Evolutionary conservation across 257 asterid genomes (phyloP).

Genomic region (Salvia splendens): DNA sequence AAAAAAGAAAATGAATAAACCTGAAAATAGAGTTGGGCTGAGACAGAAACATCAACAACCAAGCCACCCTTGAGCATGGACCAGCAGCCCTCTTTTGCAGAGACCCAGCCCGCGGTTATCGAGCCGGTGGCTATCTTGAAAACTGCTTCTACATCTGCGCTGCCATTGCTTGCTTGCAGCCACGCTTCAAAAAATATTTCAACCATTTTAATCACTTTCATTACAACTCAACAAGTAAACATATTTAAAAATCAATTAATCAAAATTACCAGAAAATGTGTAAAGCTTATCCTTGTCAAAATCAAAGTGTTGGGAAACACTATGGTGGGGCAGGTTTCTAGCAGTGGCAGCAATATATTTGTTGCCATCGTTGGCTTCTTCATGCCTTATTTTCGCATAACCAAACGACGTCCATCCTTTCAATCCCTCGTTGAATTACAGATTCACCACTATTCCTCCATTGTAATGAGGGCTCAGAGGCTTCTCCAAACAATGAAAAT

Average conservation of each 20-base stretch:
- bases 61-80: slow-evolving; percentile 71
- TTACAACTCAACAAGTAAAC: too few relatives aligned
- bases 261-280: slow-evolving; percentile 43
- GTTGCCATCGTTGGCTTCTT: slow-evolving; percentile 44
- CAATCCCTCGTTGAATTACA: slow-evolving; percentile 52
- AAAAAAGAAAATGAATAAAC: slow-evolving; percentile 23
- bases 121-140: slow-evolving; percentile 36
- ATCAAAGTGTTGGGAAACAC: slow-evolving; percentile 44
- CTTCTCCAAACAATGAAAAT: slow-evolving; percentile 48
- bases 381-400: slow-evolving; percentile 34
- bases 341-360: slow-evolving; percentile 42
- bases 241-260: too few relatives aligned
- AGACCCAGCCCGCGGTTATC: slow-evolving; percentile 43
- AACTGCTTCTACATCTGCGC: slow-evolving; percentile 42
- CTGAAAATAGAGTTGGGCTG: slow-evolving; percentile 46
- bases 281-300: slow-evolving; percentile 49
- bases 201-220: too few relatives aligned
- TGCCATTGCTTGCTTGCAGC: slow-evolving; percentile 64
- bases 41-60: slow-evolving; percentile 40
- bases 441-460: slow-evolving; percentile 65
- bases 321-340: slow-evolving; percentile 38
- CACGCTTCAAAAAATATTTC: slow-evolving; percentile 47
- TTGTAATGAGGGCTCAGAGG: slow-evolving; percentile 55
- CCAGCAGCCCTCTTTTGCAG: slow-evolving; percentile 62
- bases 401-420: slow-evolving; percentile 57